phyloP scores from a whole-genome alignment of 2,329 filamentous ascomycete genomes.

The Penicillium psychrosexuale region DNA sequence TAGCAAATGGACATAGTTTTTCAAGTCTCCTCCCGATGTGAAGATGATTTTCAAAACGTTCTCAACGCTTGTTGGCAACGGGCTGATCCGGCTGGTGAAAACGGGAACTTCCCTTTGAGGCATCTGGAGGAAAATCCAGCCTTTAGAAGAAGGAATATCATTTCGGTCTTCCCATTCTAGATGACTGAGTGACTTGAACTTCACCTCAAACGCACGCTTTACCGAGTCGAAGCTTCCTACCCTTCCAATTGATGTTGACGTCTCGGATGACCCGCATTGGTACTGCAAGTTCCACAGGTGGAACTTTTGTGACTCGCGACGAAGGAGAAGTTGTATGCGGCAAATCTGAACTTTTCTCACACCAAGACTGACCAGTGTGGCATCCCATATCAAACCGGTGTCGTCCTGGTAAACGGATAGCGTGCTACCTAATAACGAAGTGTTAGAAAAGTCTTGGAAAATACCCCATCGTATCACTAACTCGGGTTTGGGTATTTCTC shows the following conservation, averaged over 20 bases:
- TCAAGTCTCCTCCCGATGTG: background rate
- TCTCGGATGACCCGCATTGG: background rate
- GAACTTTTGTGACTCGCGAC: background rate
- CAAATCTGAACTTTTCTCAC: background rate
- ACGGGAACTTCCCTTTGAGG: background rate
- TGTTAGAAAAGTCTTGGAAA: background rate
- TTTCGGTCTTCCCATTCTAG: constrained; percentile 6
- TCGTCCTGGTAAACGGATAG: constrained; percentile 14
- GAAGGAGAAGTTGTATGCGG: constrained; percentile 11
- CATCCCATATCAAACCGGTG: constrained; percentile 10
- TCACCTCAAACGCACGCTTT: background rate
- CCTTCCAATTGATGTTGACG: background rate
- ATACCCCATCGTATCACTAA: background rate
- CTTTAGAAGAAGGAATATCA: background rate
- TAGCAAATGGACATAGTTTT: background rate
- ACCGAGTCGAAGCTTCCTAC: background rate
- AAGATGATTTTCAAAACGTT: constrained; percentile 2
- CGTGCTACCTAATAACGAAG: background rate
- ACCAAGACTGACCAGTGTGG: constrained; percentile 2
- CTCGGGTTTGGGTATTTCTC: background rate
- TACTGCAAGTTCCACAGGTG: background rate
- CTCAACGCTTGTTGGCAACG: background rate
- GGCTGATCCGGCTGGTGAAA: background rate
- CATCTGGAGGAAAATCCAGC: background rate
- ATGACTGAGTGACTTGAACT: background rate